Evolutionary conservation across 768 basidiomycete genomes (phyloP).

Genomic region (Rhodotorula babjevae): DNA sequence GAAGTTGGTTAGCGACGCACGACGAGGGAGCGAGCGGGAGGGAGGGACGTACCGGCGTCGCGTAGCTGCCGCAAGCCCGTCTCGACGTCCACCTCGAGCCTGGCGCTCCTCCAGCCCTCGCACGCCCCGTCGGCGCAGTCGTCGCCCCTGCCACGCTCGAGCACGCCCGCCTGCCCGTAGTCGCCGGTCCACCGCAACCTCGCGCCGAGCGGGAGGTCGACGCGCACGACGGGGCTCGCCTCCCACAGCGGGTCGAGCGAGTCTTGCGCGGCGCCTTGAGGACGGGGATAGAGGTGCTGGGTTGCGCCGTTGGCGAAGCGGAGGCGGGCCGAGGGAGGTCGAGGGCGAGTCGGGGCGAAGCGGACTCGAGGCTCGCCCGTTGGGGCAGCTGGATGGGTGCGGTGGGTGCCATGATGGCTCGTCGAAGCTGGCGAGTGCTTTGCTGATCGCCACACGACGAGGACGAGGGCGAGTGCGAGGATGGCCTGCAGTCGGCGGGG

Average conservation of each 20-base stretch:
- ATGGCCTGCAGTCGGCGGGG: too few species aligned
- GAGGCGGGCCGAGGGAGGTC: constrained; percentile 5
- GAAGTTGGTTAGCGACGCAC: not conserved
- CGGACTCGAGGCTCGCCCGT: not conserved
- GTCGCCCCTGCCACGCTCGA: not conserved
- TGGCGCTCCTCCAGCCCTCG: not conserved
- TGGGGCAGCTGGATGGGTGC: too few species aligned
- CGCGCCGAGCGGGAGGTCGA: constrained; percentile 9
- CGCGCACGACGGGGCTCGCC: not conserved
- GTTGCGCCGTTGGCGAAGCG: constrained; percentile 1
- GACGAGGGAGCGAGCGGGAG: not conserved
- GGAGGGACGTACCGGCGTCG: not conserved
- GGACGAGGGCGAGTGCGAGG: too few species aligned
- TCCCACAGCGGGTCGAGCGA: not conserved
- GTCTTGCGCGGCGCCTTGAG: not conserved
- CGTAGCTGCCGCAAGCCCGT: not conserved
- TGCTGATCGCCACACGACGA: too few species aligned
- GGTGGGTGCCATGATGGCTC: too few species aligned
- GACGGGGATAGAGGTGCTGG: constrained; percentile 2
- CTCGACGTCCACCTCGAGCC: not conserved
- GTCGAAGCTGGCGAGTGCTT: too few species aligned
- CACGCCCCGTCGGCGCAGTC: not conserved
- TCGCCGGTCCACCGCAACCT: not conserved
- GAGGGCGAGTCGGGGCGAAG: not conserved
- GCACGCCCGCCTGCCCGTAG: too few species aligned